Conservation (phyloP, 768 basidiomycete species). For the Mrakia gelida region DNA sequence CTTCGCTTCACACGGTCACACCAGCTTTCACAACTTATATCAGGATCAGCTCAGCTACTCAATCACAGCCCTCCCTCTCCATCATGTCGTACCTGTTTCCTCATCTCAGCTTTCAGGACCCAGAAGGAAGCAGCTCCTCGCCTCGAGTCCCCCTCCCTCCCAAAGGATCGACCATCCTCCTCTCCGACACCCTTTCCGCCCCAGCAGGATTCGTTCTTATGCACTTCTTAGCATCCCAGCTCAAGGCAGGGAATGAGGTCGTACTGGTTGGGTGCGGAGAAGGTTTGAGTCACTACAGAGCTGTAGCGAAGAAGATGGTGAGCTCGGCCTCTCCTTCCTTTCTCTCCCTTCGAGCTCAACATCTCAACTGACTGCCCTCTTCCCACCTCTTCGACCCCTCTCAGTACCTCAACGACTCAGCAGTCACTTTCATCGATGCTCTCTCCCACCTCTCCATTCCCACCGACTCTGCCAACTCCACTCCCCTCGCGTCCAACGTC, state of each 20-base stretch:
- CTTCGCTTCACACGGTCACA: not conserved
- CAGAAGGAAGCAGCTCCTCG: not conserved
- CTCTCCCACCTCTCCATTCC: constrained; percentile 10
- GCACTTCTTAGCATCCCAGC: constrained; percentile 22
- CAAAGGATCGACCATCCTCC: not conserved
- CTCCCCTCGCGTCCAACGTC: constrained; percentile 5
- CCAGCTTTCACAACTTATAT: not conserved
- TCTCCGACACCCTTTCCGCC: constrained; percentile 29
- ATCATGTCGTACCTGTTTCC: constrained; percentile 16
- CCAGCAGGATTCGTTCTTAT: constrained; percentile 26
- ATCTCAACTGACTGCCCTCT: not conserved
- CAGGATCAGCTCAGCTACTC: too few species aligned
- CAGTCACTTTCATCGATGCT: constrained; percentile 16
- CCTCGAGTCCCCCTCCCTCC: constrained; percentile 23
- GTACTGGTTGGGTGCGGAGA: constrained; percentile 28
- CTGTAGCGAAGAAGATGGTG: constrained; percentile 29
- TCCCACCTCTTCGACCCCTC: not conserved
- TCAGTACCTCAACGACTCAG: constrained; percentile 5
- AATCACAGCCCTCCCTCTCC: not conserved
- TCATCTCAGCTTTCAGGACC: constrained; percentile 19
- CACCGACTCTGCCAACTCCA: not conserved
- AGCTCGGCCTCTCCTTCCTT: constrained; percentile 5
- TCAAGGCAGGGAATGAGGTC: constrained; percentile 12
- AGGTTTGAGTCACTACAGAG: constrained; percentile 11
- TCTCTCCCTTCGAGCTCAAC: not conserved